A percentile compares a stretch with the other conserved stretches of the same genome.
Evolutionary conservation across 106 monocot species (phyloP).

Genomic region (Allium sativum): DNA sequence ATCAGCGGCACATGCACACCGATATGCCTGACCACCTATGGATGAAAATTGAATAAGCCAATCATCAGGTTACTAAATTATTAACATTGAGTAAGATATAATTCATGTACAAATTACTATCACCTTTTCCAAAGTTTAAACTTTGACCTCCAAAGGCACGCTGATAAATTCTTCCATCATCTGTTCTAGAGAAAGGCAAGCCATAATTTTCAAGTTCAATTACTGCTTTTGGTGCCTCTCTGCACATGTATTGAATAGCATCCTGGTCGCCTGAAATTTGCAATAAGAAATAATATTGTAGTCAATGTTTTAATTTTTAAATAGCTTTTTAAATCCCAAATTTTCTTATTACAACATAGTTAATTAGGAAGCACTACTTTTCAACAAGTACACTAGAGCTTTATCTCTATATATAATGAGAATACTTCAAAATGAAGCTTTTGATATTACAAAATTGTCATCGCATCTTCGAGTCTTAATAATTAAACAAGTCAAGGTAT

Average conservation of each 20-base stretch:
- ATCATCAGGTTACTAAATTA: too few relatives aligned
- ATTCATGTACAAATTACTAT: neutral
- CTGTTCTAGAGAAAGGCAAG: constrained; percentile 88
- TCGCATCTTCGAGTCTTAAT: too few relatives aligned
- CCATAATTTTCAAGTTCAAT: constrained; percentile 99
- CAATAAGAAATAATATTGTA: neutral
- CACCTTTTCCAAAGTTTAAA: constrained; percentile 97
- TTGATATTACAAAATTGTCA: too few relatives aligned
- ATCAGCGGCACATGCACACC: constrained; percentile 99
- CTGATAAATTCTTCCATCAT: constrained; percentile 87
- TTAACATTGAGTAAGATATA: too few relatives aligned
- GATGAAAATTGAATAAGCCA: constrained; percentile 4
- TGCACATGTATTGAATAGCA: constrained; percentile 84
- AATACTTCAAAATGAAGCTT: too few relatives aligned
- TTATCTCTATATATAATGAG: too few relatives aligned
- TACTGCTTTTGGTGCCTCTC: constrained; percentile 92
- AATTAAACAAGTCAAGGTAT: too few relatives aligned
- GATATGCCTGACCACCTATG: constrained; percentile 93
- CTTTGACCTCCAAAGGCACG: constrained; percentile 97
- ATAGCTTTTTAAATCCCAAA: too few relatives aligned
- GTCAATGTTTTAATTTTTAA: too few relatives aligned
- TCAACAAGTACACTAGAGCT: too few relatives aligned
- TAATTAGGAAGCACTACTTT: too few relatives aligned
- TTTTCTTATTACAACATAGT: too few relatives aligned
- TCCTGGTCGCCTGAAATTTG: constrained; percentile 77